These are phyloP conservation scores for Dendrostoma leiphaemia DNA, from an alignment of 2,329 filamentous ascomycete genomes.

Conservation along the genomic window DNA sequence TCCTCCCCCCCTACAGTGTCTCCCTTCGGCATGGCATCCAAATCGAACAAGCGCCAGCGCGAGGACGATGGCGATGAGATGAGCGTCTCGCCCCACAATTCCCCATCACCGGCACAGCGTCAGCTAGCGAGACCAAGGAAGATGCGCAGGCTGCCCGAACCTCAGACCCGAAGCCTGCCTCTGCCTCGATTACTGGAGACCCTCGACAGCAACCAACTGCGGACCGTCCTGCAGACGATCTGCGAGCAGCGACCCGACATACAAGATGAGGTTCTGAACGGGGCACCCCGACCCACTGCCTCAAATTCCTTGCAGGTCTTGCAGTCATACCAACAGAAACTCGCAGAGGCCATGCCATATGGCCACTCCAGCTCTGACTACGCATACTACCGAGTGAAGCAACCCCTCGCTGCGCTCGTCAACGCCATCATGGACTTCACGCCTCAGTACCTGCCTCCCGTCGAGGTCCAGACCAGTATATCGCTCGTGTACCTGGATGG, in stretches of 20 bases:
- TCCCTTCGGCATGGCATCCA: slow-evolving; percentile 50
- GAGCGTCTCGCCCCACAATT: slow-evolving; percentile 82
- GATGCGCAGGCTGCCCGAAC: slow-evolving; percentile 51
- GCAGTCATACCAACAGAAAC: slow-evolving; percentile 72
- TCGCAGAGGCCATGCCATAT: slow-evolving; percentile 81
- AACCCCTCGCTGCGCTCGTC: slow-evolving; percentile 74
- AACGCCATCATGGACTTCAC: slow-evolving; percentile 93
- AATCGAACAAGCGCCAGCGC: slow-evolving; percentile 77
- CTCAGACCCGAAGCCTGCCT: slow-evolving; percentile 31
- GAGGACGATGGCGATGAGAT: slow-evolving; percentile 83
- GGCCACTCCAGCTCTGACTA: slow-evolving; percentile 87
- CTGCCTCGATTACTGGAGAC: slow-evolving; percentile 85
- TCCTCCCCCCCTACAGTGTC: slow-evolving; percentile 34
- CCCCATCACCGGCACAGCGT: slow-evolving; percentile 71
- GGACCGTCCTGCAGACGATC: slow-evolving; percentile 83
- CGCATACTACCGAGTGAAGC: slow-evolving; percentile 88
- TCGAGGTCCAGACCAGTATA: slow-evolving; percentile 77
- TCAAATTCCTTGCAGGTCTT: slow-evolving; percentile 77
- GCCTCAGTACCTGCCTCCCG: slow-evolving; percentile 89
- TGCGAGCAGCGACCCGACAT: slow-evolving; percentile 88
- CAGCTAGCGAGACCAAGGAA: slow-evolving; percentile 66
- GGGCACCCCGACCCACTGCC: slow-evolving; percentile 85
- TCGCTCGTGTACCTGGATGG: slow-evolving; percentile 87
- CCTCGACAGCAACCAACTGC: slow-evolving; percentile 79
- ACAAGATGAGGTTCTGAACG: slow-evolving; percentile 76